Conservation (phyloP, 148 eudicot species). For the Limonium bicolor region DNA sequence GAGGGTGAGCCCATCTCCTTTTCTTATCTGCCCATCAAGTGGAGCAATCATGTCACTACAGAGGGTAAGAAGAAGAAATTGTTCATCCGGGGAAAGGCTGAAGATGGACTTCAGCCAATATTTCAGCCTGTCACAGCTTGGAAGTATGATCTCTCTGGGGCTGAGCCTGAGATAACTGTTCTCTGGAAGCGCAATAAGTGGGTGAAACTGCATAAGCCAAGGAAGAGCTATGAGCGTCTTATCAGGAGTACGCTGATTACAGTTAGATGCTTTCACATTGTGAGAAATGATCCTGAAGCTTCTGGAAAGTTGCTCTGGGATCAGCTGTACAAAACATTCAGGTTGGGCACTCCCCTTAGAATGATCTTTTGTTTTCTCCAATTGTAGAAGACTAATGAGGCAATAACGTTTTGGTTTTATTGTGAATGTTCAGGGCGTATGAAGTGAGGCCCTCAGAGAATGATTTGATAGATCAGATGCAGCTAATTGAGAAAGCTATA, state of each 20-base stretch:
- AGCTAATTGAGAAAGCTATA: conserved; percentile 42
- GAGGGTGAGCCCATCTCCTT: conserved; percentile 38
- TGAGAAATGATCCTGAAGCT: conserved; percentile 30
- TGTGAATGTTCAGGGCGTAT: conserved; percentile 5
- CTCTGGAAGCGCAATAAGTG: conserved; percentile 45
- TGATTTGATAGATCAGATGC: conserved; percentile 43
- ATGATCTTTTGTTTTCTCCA: neutral
- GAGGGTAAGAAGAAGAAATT: conserved; percentile 15
- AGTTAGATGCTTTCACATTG: conserved; percentile 33
- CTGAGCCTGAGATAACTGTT: conserved; percentile 52
- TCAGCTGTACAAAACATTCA: conserved; percentile 40
- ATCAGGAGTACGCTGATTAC: conserved; percentile 55
- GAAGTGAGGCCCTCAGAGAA: conserved; percentile 45
- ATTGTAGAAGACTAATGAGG: neutral
- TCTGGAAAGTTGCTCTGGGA: conserved; percentile 40
- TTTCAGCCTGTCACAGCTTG: conserved; percentile 58
- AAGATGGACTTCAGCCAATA: conserved; percentile 47
- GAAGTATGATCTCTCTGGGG: conserved; percentile 47
- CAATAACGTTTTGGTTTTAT: neutral
- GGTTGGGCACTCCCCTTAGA: conserved; percentile 21
- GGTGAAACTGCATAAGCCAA: conserved; percentile 66
- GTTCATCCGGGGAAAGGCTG: conserved; percentile 40
- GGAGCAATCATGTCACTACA: conserved; percentile 22
- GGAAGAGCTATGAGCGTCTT: conserved; percentile 31
- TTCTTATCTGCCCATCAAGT: conserved; percentile 43